phyloP scores from a whole-genome alignment of 805 yeast species.

The Myxozyma sirexii region DNA sequence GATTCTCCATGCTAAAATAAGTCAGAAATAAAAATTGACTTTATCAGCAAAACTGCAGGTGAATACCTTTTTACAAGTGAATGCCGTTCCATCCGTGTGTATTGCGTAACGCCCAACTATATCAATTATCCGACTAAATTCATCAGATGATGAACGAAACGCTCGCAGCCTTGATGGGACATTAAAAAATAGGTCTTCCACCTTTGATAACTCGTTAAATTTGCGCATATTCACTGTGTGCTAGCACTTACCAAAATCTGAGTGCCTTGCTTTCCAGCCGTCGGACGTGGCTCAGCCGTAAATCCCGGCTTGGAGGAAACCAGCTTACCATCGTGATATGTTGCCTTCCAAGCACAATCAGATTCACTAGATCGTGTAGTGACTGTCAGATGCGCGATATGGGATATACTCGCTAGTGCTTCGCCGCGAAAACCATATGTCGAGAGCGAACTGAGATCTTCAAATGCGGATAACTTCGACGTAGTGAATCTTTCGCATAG shows the following conservation, averaged over 20 bases:
- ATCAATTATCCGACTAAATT: conserved; percentile 74
- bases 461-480: conserved; percentile 73
- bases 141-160: conserved; percentile 68
- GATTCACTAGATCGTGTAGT: conserved; percentile 67
- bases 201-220: conserved; percentile 45
- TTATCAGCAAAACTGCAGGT: too few relatives aligned
- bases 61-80: conserved; percentile 73
- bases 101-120: conserved; percentile 82
- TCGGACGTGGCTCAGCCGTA: conserved; percentile 59
- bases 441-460: conserved; percentile 67
- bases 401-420: conserved; percentile 92
- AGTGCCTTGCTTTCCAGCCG: conserved; percentile 89
- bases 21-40: too few relatives aligned
- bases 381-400: conserved; percentile 79
- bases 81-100: conserved; percentile 68
- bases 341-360: conserved; percentile 70
- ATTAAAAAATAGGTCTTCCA: conserved; percentile 89
- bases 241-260: conserved; percentile 52
- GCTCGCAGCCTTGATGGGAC: conserved; percentile 76
- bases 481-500: conserved; percentile 94
- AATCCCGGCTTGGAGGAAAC: conserved; percentile 44
- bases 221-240: too few relatives aligned
- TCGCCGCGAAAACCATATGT: conserved; percentile 98
- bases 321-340: conserved; percentile 68
- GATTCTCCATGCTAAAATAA: conserved; percentile 67